Conservation (phyloP, 257 asterid species). For the Catharanthus roseus region DNA sequence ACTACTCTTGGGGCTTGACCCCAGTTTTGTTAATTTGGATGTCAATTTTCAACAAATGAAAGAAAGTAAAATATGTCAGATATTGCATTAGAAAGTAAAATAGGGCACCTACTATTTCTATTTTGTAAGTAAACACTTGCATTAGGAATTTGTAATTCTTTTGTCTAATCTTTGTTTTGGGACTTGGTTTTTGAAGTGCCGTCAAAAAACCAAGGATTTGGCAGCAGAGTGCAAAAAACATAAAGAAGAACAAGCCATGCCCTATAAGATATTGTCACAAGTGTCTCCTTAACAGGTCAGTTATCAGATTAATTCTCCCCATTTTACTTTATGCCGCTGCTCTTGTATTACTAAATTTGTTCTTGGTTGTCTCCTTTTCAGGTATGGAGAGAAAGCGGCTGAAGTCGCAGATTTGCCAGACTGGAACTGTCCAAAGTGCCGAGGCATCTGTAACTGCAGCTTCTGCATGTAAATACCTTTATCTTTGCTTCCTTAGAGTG, state of each 20-base stretch:
- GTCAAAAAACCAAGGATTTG: slow-evolving; percentile 56
- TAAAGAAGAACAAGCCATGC: slow-evolving; percentile 43
- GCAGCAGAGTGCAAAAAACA: slow-evolving; percentile 51
- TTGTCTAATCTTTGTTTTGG: slow-evolving; percentile 12
- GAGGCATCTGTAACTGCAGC: slow-evolving; percentile 87
- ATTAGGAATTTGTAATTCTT: slow-evolving; percentile 4
- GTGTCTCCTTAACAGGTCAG: slow-evolving; percentile 81
- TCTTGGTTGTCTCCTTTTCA: slow-evolving; percentile 20
- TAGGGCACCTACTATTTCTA: neutral
- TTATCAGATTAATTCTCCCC: neutral
- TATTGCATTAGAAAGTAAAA: neutral
- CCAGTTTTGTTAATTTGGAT: neutral
- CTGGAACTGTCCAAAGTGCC: slow-evolving; percentile 83
- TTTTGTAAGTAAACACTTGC: too few species aligned
- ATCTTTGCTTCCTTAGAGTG: slow-evolving; percentile 4
- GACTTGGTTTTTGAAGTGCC: slow-evolving; percentile 59
- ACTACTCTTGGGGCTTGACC: too few species aligned
- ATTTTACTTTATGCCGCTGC: neutral
- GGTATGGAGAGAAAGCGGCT: slow-evolving; percentile 75
- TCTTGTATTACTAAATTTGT: neutral
- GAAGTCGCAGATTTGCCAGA: slow-evolving; percentile 39
- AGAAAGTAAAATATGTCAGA: neutral
- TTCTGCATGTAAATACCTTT: slow-evolving; percentile 53
- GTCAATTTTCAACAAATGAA: neutral
- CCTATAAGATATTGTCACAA: slow-evolving; percentile 45